These are phyloP conservation scores for Hanseniaspora pseudoguilliermondii DNA, from an alignment of 805 yeast genomes.

Conservation along the genomic window DNA sequence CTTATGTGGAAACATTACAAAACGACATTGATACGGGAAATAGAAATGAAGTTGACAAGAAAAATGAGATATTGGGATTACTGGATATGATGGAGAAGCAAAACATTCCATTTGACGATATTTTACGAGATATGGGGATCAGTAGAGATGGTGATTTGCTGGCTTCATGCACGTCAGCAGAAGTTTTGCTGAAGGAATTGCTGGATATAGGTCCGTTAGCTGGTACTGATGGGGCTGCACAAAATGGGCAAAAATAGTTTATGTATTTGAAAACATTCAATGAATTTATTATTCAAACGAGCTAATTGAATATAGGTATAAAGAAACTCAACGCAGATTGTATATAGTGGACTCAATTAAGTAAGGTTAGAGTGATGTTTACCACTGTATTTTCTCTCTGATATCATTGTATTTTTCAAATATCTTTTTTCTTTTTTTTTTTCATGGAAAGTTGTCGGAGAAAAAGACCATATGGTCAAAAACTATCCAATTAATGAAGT, in stretches of 20 bases:
- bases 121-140: neutral
- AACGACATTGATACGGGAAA: constrained; percentile 65
- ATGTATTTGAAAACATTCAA: neutral
- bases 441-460: too few relatives aligned
- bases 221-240: neutral
- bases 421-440: too few relatives aligned
- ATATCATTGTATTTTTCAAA: too few relatives aligned
- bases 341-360: too few relatives aligned
- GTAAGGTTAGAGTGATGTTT: too few relatives aligned
- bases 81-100: neutral
- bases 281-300: too few relatives aligned
- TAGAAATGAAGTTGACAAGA: constrained; percentile 55
- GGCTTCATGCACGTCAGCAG: constrained; percentile 1
- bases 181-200: constrained; percentile 2
- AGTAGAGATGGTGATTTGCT: neutral
- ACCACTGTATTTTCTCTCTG: too few relatives aligned
- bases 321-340: too few relatives aligned
- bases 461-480: neutral
- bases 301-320: too few relatives aligned
- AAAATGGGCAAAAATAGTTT: neutral
- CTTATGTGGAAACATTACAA: constrained; percentile 54
- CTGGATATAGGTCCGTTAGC: constrained; percentile 11
- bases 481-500: neutral
- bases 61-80: neutral
- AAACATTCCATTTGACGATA: neutral